phyloP scores from a whole-genome alignment of 1,139 yeast species.

The Blastobotrys petasosporus region DNA sequence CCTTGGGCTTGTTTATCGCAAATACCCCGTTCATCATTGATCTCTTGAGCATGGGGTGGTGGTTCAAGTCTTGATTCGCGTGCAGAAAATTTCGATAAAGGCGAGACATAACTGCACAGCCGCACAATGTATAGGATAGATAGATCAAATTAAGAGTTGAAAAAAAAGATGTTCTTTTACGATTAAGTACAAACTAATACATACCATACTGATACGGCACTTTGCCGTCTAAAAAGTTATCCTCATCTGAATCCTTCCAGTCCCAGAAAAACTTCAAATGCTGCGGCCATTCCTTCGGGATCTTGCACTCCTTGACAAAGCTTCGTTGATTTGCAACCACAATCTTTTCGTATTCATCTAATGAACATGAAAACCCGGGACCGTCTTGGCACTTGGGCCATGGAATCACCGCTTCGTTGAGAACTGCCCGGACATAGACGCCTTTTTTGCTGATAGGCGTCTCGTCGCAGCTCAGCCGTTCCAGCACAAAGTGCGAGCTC shows the following conservation, averaged over 20 bases:
- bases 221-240: conserved; percentile 18
- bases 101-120: background rate
- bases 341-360: conserved; percentile 33
- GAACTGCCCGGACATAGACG: conserved; percentile 43
- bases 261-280: conserved; percentile 31
- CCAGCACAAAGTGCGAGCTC: conserved; percentile 47
- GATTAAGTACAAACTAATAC: too few relatives aligned
- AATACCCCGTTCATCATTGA: conserved; percentile 53
- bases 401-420: conserved; percentile 56
- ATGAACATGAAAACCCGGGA: conserved; percentile 38
- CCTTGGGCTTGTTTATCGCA: conserved; percentile 89
- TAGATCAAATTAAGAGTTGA: too few relatives aligned
- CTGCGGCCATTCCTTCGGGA: conserved; percentile 25
- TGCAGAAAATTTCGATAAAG: background rate
- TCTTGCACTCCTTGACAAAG: conserved; percentile 24
- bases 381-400: conserved; percentile 43
- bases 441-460: conserved; percentile 41
- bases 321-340: conserved; percentile 17
- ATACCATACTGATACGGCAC: conserved; percentile 16
- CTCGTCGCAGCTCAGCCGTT: conserved; percentile 40
- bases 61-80: background rate
- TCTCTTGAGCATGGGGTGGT: background rate
- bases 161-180: too few relatives aligned
- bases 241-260: conserved; percentile 26
- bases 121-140: too few relatives aligned